Evolutionary conservation across 2,329 filamentous ascomycete species (phyloP).

Genomic region (Tricladium varicosporioides): DNA sequence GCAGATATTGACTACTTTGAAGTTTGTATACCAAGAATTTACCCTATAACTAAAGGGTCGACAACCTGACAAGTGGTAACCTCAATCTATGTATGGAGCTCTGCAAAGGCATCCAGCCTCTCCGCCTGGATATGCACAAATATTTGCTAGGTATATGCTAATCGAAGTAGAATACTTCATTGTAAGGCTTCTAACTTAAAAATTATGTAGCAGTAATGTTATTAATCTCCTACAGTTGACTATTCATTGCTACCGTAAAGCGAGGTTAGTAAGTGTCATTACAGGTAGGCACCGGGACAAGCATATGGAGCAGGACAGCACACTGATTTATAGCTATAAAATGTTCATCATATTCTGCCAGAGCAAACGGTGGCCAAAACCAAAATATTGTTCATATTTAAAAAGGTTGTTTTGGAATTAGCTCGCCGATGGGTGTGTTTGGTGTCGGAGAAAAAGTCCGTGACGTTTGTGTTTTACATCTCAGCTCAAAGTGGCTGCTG

Average conservation of each 20-base stretch:
- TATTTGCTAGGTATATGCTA: no score
- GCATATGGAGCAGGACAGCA: neutral
- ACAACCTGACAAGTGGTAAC: neutral
- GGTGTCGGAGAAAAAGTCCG: neutral
- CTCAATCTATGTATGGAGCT: no score
- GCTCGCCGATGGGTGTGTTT: neutral
- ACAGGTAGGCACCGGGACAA: neutral
- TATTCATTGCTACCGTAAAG: no score
- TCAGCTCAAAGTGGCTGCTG: neutral
- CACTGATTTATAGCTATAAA: neutral
- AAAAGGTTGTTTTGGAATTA: neutral
- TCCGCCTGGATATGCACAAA: no score
- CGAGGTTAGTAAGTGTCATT: neutral
- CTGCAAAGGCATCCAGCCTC: no score
- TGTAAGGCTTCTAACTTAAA: no score
- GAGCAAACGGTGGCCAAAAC: neutral
- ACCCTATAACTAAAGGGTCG: neutral
- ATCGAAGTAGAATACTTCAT: no score
- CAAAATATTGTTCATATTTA: neutral
- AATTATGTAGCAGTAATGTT: no score
- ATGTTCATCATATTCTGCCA: neutral
- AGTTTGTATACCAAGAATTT: no score
- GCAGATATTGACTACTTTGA: no score
- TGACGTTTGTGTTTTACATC: conserved; percentile 1
- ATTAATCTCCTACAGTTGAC: no score